Percentiles rank a stretch among this genome's conserved stretches.
Evolutionary conservation across 331 rosid genomes (phyloP).

Genomic region (Cydonia oblonga): DNA sequence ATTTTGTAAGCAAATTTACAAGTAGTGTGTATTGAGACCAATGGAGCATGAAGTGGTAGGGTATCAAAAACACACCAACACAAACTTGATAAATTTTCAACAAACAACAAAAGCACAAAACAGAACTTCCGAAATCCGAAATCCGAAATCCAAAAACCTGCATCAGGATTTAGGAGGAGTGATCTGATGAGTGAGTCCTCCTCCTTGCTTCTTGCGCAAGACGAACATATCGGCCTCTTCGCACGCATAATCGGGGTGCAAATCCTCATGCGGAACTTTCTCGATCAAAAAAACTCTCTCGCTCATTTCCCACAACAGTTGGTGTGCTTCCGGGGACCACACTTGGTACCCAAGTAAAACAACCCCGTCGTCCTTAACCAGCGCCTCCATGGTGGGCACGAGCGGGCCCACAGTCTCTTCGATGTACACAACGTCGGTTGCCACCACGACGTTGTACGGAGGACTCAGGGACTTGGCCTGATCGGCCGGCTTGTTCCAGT

Average conservation of each 20-base stretch:
- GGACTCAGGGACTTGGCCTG: slow-evolving; percentile 55
- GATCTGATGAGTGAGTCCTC: background rate
- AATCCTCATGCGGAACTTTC: slow-evolving; percentile 51
- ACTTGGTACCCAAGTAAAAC: slow-evolving; percentile 75
- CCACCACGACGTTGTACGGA: slow-evolving; percentile 52
- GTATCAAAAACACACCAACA: too few relatives aligned
- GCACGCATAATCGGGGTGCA: slow-evolving; percentile 68
- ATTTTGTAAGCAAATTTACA: background rate
- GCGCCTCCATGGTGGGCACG: slow-evolving; percentile 51
- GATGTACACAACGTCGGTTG: slow-evolving; percentile 81
- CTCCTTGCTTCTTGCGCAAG: slow-evolving; percentile 50
- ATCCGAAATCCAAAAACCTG: background rate
- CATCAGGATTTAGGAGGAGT: background rate
- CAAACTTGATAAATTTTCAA: too few relatives aligned
- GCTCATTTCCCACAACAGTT: slow-evolving; percentile 64
- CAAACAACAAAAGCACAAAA: background rate
- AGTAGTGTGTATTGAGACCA: too few relatives aligned
- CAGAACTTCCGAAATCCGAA: background rate
- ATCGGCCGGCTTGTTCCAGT: slow-evolving; percentile 53
- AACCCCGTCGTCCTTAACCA: slow-evolving; percentile 46
- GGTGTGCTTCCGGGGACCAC: slow-evolving; percentile 67
- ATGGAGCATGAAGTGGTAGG: too few relatives aligned
- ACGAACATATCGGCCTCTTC: slow-evolving; percentile 67
- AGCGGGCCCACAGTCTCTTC: slow-evolving; percentile 56
- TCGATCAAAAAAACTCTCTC: slow-evolving; percentile 28